Percentiles rank a stretch among this genome's conserved stretches.
phyloP scores from a whole-genome alignment of 140 eudicot genomes.

The Bidens hawaiensis region DNA sequence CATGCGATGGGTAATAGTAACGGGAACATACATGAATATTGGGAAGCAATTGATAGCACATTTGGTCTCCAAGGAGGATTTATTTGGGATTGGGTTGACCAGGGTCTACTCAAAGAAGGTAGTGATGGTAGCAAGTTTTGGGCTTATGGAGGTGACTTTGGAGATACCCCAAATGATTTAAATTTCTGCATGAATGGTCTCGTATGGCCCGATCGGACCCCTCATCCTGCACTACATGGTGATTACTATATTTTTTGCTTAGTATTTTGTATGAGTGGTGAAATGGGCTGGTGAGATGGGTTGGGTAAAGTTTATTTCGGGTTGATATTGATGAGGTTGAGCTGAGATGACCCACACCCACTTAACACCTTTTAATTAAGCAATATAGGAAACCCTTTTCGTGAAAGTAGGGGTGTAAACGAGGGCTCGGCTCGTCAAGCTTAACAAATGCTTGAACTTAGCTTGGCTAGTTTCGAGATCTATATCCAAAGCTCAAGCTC shows the following conservation, averaged over 20 bases:
- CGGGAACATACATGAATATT: constrained; percentile 76
- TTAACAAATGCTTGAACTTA: too few species aligned
- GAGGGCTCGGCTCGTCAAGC: too few species aligned
- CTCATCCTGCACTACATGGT: constrained; percentile 94
- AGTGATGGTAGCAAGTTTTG: constrained; percentile 64
- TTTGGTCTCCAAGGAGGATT: constrained; percentile 99
- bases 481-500: too few species aligned
- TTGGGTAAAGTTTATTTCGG: not conserved
- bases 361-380: not conserved
- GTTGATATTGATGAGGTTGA: not conserved
- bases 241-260: constrained; percentile 17
- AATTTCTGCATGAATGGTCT: constrained; percentile 91
- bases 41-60: constrained; percentile 93
- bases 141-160: constrained; percentile 99
- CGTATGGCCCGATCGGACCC: constrained; percentile 88
- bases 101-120: constrained; percentile 76
- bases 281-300: constrained; percentile 1
- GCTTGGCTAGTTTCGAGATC: too few species aligned
- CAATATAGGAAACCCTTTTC: too few species aligned
- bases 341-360: not conserved
- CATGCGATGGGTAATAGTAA: constrained; percentile 99
- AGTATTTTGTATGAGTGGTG: not conserved
- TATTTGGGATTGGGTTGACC: constrained; percentile 99
- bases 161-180: constrained; percentile 83
- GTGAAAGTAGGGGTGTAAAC: too few species aligned